Evolutionary conservation across 2,329 filamentous ascomycete genomes (phyloP), one percentile per base, ranked within the genome.

Genomic region (Hypoxylon sp.): DNA sequence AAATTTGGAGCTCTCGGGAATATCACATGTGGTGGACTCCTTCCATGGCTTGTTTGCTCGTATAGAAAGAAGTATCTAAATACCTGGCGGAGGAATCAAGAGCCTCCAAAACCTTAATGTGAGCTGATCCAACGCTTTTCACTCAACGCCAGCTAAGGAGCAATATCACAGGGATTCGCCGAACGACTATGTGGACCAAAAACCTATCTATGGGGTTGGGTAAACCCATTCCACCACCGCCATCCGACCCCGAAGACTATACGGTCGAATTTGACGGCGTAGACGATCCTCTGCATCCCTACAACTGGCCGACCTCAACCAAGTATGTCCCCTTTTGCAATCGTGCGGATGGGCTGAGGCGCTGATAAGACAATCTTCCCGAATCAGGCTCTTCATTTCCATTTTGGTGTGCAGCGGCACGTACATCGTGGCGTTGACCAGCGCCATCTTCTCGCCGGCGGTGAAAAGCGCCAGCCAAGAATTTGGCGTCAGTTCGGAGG

Each of bases 401-500:
- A 17, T 52, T 15, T 29, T 52, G 2, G 48, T 19, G 15, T 52
- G 48, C 17, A 52, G 27, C 48, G 48, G 48, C 0, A 52, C 48
- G 4, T 52, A 32, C 48, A 35, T 52, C 29, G 48, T 31, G 10
- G 29, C 48, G 3, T 31, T 52, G 11, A 35, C 27, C 3, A 52
- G 48, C 10, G 48, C 48, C 48, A 52, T 52, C 48, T 35, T 52
- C 4, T 31, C 48, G 7, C 48, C 48, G 2, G 48, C 27, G 0
- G 48, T 31, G 4, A 19, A 31, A 19, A 31, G 3, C 15, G 48
- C 29, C 13, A 52, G 48, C 13, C 8, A 31, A 31, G 48, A 52
- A 35, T 52, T 52, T 29, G 48, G 48, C 4, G 48, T 52, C 27
- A 35, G 48, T 13, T 52, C 29, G 3, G 48, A 52, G 10, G 48